Evolutionary conservation across 306 rosid species (phyloP).

Genomic region (Leucaena leucocephala): DNA sequence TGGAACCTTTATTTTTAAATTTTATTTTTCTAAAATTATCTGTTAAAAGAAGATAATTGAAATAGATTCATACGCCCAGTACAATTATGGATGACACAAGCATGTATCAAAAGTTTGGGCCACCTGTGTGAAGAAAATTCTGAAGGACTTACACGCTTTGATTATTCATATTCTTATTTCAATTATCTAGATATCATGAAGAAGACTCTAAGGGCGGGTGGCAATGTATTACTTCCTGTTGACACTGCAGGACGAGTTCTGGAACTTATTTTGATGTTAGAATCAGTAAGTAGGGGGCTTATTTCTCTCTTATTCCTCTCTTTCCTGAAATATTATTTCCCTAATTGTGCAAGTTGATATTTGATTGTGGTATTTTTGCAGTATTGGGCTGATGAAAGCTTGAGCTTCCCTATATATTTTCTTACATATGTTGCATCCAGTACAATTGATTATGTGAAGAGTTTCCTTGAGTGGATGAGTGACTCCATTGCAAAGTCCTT

Average conservation of each 20-base stretch:
- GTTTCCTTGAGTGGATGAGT: conserved; percentile 99
- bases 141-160: conserved; percentile 23
- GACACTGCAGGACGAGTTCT: conserved; percentile 90
- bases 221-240: conserved; percentile 87
- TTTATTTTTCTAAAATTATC: not conserved
- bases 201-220: conserved; percentile 84
- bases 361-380: conserved; percentile 56
- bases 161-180: conserved; percentile 38
- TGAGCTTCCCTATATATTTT: conserved; percentile 80
- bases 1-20: not conserved
- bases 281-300: conserved; percentile 64
- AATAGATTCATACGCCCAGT: not conserved
- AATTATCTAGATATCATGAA: conserved; percentile 66
- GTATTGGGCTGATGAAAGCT: conserved; percentile 89
- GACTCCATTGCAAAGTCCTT: conserved; percentile 94
- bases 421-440: conserved; percentile 88
- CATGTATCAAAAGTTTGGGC: conserved; percentile 19
- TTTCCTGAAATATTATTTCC: not conserved
- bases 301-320: conserved; percentile 17
- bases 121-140: conserved; percentile 25
- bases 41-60: not conserved
- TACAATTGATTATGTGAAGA: conserved; percentile 86
- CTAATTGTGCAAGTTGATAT: conserved; percentile 27
- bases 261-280: conserved; percentile 84
- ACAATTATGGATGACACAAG: conserved; percentile 8